A percentile compares a stretch with the other conserved stretches of the same genome.
These are phyloP conservation scores for Lachancea sp. DNA, from an alignment of 805 yeast species.

Conservation along the genomic window DNA sequence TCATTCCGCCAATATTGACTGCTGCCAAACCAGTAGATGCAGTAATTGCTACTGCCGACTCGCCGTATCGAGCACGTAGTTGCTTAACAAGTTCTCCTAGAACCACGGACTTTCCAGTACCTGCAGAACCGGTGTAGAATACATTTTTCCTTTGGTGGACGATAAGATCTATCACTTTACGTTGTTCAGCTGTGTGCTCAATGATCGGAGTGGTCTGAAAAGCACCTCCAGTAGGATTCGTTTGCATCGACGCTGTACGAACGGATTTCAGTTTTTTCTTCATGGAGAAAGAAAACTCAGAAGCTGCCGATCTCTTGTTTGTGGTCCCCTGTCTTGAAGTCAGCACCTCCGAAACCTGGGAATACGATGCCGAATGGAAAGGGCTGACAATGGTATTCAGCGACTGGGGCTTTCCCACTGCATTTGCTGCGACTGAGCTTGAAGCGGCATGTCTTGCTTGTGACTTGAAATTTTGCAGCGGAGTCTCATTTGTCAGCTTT, in stretches of 20 bases:
- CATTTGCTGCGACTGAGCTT: background rate
- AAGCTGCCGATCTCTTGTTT: constrained; percentile 2
- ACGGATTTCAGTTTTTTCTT: constrained; percentile 3
- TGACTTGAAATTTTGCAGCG: constrained; percentile 25
- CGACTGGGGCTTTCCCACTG: too few species aligned
- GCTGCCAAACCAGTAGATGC: constrained; percentile 98
- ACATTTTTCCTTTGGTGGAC: constrained; percentile 47
- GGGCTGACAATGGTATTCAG: too few species aligned
- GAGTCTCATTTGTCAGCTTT: constrained; percentile 16
- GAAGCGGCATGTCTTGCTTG: background rate
- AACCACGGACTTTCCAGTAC: constrained; percentile 79
- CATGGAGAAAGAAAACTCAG: constrained; percentile 6
- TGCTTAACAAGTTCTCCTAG: constrained; percentile 55
- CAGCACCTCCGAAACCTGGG: too few species aligned
- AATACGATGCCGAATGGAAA: too few species aligned
- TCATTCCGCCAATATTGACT: constrained; percentile 84
- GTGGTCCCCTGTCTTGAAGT: constrained; percentile 4
- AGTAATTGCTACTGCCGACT: constrained; percentile 66
- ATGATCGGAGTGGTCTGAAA: constrained; percentile 7
- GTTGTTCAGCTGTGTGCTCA: constrained; percentile 42
- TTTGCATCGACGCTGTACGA: constrained; percentile 5
- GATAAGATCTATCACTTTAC: constrained; percentile 45
- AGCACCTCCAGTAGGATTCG: background rate
- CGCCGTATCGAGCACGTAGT: constrained; percentile 39
- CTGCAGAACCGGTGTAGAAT: constrained; percentile 80